Percentiles rank a stretch among this genome's conserved stretches.
phyloP scores from a whole-genome alignment of 345 rosid species.

The Angophora floribunda region DNA sequence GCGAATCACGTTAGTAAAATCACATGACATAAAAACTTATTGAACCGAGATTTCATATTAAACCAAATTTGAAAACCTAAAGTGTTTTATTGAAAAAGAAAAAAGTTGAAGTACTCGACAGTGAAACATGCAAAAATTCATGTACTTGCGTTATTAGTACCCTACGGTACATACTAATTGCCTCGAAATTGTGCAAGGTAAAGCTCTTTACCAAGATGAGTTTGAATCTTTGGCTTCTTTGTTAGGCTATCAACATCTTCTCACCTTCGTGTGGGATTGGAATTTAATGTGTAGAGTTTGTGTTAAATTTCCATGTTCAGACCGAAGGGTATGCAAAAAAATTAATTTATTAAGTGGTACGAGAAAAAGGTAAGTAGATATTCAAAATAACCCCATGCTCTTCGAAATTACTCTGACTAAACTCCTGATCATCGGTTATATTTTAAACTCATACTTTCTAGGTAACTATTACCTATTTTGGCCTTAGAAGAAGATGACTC shows the following conservation, averaged over 20 bases:
- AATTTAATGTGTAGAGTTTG: not conserved
- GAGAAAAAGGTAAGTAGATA: not conserved
- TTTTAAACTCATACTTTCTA: not conserved
- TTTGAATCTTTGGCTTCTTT: not conserved
- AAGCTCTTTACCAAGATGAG: not conserved
- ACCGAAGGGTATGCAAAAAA: not conserved
- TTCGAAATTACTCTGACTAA: not conserved
- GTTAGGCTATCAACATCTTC: not conserved
- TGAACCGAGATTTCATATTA: not conserved
- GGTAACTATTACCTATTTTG: not conserved
- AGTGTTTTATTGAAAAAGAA: too few species aligned
- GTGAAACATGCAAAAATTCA: not conserved
- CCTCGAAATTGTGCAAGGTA: not conserved
- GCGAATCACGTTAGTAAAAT: not conserved
- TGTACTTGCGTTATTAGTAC: not conserved
- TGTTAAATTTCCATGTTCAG: not conserved
- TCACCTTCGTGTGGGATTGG: accelerated
- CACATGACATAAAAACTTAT: not conserved
- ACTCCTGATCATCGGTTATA: not conserved
- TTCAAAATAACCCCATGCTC: not conserved
- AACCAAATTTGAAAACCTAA: not conserved
- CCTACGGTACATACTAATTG: not conserved
- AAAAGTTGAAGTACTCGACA: not conserved
- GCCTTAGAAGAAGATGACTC: not conserved
- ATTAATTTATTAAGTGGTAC: not conserved